Base-by-base conservation (phyloP, 306 rosid species). In the Prinsepia uniflora region DNA sequence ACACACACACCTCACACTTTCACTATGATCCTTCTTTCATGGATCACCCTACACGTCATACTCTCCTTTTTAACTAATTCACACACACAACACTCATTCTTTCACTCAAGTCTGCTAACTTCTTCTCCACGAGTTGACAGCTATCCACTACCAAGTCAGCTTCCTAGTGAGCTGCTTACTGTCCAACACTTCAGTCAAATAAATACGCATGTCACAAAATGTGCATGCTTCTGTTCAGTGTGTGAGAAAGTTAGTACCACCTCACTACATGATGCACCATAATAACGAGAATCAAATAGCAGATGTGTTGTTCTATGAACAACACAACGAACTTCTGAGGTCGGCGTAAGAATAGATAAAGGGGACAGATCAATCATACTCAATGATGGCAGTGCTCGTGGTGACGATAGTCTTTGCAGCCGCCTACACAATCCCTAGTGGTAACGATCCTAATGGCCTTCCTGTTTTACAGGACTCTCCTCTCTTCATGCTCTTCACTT, bases 351-450 rank as follows among this genome's bases (percentile, higher is more conserved):
- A 55, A 0, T 78, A 83, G 83, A 50, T 78, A 12, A 69, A 68
- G 60, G 52, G 19, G 2, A 78, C 83, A 1, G 63, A 83, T 3
- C 15, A 69, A 43, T 72, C 88, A 15, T 81, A 85, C 78, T 81
- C 88, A 0, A 5, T 70, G 0, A 78, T 78, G 0, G 70, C 73
- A 0, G 81, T 63, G 4, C 74, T 84, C 0, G 79, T 84, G 1
- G 79, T 83, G 45, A 65, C 83, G 0, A 81, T 83, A 0, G 84
- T 67, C 40, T 80, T 83, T 18, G 78, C 76, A 1, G 84, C 84
- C 0, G 76, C 82, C 7, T 84, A 81, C 54, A 50, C 79, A 0
- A 58, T 84, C 4, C 85, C 88, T 0, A 77, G 83, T 5, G 42
- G 52, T 10, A 41, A 13, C n/a, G 43, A 39, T 17, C 8, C 39